Conservation (phyloP, 192 early-diverging fungal genomes). For the Podila clonocystis region DNA sequence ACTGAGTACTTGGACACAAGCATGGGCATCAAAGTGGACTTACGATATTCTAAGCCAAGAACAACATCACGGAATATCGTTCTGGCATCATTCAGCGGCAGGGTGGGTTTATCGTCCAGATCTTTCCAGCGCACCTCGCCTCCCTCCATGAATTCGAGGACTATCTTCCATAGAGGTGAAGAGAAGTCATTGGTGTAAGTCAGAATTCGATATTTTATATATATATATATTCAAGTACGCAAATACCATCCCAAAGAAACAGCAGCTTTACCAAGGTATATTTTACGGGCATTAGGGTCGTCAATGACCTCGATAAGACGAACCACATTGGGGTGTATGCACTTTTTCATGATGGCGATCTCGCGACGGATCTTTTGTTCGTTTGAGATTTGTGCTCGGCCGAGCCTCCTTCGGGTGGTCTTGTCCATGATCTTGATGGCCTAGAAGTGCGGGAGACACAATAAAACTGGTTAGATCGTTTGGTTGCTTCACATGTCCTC, state of each 20-base stretch:
- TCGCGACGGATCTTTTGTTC: conserved; percentile 93
- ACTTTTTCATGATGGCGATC: conserved; percentile 97
- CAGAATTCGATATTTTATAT: not conserved
- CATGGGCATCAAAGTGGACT: conserved; percentile 21
- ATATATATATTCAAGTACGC: not conserved
- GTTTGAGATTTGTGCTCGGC: conserved; percentile 51
- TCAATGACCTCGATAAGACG: conserved; percentile 93
- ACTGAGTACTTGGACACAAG: not conserved
- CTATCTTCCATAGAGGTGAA: conserved; percentile 17
- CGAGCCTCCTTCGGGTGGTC: conserved; percentile 49
- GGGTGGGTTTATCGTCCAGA: conserved; percentile 65
- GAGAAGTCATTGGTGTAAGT: not conserved
- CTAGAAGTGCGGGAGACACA: conserved; percentile 12
- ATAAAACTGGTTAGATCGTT: not conserved
- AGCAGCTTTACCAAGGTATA: conserved; percentile 80
- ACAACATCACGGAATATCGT: conserved; percentile 91
- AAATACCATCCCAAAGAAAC: not conserved
- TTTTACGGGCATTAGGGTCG: conserved; percentile 88
- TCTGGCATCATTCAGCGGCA: conserved; percentile 72
- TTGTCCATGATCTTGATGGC: conserved; percentile 59
- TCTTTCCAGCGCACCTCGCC: conserved; percentile 94
- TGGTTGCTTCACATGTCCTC: not conserved
- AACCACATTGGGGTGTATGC: conserved; percentile 92
- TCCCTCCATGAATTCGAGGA: conserved; percentile 92
- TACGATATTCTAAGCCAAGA: conserved; percentile 91